Evolutionary conservation across 1,139 yeast genomes (phyloP).

Genomic region (Sugiyamaella japonica): DNA sequence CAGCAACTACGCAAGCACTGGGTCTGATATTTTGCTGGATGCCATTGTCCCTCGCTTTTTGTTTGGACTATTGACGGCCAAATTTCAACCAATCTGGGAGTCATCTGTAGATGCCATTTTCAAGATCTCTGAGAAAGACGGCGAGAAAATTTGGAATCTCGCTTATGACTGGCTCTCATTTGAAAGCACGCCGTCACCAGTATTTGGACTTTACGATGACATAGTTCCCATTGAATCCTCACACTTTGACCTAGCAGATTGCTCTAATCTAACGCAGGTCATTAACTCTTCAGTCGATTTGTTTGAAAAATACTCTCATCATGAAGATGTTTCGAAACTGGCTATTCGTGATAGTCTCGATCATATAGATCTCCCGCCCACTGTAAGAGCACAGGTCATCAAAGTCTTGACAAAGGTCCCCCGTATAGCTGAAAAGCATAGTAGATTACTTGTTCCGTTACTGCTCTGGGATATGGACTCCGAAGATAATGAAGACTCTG

Average conservation of each 20-base stretch:
- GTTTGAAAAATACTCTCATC: constrained; percentile 7
- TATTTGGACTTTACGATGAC: constrained; percentile 11
- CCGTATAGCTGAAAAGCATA: constrained; percentile 63
- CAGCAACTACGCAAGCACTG: constrained; percentile 47
- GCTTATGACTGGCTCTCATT: constrained; percentile 44
- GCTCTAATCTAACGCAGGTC: constrained; percentile 15
- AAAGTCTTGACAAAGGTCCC: constrained; percentile 56
- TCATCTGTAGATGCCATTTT: constrained; percentile 66
- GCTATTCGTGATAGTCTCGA: constrained; percentile 6
- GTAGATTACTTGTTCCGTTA: constrained; percentile 55
- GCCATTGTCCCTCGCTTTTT: constrained; percentile 54
- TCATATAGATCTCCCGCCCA: constrained; percentile 1
- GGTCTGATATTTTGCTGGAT: constrained; percentile 44
- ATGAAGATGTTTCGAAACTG: constrained; percentile 9
- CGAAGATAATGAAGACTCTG: constrained; percentile 36
- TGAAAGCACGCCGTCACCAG: not conserved
- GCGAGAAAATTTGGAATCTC: constrained; percentile 58
- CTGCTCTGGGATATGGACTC: constrained; percentile 37
- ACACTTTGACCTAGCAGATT: not conserved
- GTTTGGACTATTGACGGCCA: constrained; percentile 72
- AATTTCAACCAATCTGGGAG: constrained; percentile 85
- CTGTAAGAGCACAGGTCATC: constrained; percentile 21
- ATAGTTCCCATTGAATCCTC: constrained; percentile 2
- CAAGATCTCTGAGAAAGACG: constrained; percentile 47
- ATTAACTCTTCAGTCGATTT: not conserved